Conservation (phyloP, 192 early-diverging fungal genomes). For the Coemansia sp. region DNA sequence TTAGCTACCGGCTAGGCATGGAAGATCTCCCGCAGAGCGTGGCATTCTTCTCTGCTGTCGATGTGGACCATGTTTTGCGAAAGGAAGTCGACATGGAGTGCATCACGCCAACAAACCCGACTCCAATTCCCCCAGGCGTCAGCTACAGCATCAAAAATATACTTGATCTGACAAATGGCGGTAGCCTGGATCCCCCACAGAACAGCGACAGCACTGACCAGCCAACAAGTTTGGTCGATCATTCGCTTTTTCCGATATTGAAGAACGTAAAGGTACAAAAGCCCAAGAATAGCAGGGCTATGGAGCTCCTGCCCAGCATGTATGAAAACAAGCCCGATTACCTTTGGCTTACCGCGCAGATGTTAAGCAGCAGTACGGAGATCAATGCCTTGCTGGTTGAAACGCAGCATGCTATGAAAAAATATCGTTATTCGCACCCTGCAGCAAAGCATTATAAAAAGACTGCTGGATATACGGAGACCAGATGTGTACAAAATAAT, state of each 20-base stretch:
- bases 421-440: not conserved
- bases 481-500: not conserved
- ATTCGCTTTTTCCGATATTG: slow-evolving; percentile 14
- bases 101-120: slow-evolving; percentile 77
- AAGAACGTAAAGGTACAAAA: not conserved
- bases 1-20: slow-evolving; percentile 82
- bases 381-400: slow-evolving; percentile 10
- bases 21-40: slow-evolving; percentile 83
- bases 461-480: not conserved
- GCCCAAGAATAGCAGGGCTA: not conserved
- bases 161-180: slow-evolving; percentile 21
- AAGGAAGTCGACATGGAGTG: slow-evolving; percentile 90
- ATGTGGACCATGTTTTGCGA: slow-evolving; percentile 87
- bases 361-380: slow-evolving; percentile 13
- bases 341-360: slow-evolving; percentile 41
- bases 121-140: slow-evolving; percentile 58
- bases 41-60: slow-evolving; percentile 93
- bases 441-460: not conserved
- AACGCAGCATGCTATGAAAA: not conserved
- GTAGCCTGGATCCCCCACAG: slow-evolving; percentile 12
- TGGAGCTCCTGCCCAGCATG: not conserved
- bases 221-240: slow-evolving; percentile 13
- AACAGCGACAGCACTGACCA: not conserved
- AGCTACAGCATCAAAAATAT: slow-evolving; percentile 31
- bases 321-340: slow-evolving; percentile 14